Evolutionary conservation across 495 filamentous ascomycete species (phyloP), one percentile per base, ranked within the genome.

Genomic region (Delitschia confertaspora): DNA sequence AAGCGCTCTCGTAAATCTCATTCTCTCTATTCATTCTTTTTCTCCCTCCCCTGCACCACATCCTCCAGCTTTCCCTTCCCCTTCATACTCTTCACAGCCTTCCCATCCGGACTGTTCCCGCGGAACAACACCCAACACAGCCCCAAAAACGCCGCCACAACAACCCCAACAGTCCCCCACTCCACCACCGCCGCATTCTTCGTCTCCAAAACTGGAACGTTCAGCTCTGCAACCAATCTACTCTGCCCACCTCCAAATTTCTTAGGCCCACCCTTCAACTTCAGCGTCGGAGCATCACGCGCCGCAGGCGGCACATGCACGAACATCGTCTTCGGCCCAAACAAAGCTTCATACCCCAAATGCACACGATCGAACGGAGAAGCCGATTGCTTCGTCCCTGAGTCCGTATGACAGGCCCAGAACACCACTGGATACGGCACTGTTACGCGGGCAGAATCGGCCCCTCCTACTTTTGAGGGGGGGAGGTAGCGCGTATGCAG

Each of bases 351-450:
- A 65, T 88, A 96, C 13, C 89, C 91, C 16, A 98, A 61, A 60
- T 84, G 78, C 19, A 69, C 69, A 13, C 83, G 69, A 61, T 95
- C 91, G 59, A 98, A 98, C 1, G 91, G 91, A 56, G 79, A 95
- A 3, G 68, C 75, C 0, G 71, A 62, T 69, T 93, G 83, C 62
- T 83, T 79, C 1, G 72, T 74, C 18, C 73, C 83, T 31, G 84
- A 82, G 27, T 84, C 77, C 17, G 76, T 74, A 2, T 71, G 69
- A 59, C 91, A 98, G 1, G 88, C 91, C 89, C 89, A 96, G 69
- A 98, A 96, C 1, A 95, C 73, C 2, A 79, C 73, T 3, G 88
- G 93, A 71, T 71, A 79, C 0, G 85, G 81, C 0, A 94, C 63
- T 14, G 73, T 49, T 3, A 76, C 54, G 9, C 49, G 3, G 58